These are phyloP conservation scores for Diacronema lutheri DNA, from an alignment of 78 protist genomes.

Conservation along the genomic window DNA sequence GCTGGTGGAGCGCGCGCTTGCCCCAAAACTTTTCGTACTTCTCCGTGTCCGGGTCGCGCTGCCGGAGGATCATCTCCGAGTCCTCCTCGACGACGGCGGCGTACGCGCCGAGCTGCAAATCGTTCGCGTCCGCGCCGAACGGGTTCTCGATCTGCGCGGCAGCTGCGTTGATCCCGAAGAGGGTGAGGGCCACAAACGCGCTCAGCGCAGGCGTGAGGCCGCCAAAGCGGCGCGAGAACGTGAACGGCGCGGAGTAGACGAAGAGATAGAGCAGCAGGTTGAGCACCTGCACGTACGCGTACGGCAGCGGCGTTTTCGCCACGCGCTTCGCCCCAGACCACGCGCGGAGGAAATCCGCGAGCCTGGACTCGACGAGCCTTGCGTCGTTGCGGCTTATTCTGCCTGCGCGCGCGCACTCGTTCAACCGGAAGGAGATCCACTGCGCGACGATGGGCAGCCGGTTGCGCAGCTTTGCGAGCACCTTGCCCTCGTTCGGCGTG, in stretches of 20 bases:
- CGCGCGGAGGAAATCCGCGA: background rate
- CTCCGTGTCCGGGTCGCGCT: too few species aligned
- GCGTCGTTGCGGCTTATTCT: too few species aligned
- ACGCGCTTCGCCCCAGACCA: background rate
- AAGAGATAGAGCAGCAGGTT: background rate
- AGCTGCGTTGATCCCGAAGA: background rate
- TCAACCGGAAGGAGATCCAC: too few species aligned
- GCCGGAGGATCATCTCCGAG: background rate
- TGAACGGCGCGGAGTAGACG: background rate
- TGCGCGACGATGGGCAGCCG: too few species aligned
- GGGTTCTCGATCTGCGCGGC: slow-evolving; percentile 26
- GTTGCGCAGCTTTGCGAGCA: too few species aligned
- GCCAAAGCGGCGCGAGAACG: background rate
- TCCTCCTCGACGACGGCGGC: background rate
- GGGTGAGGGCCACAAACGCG: background rate
- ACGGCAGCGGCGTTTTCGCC: background rate
- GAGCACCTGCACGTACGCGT: slow-evolving; percentile 3
- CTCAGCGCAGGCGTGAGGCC: background rate
- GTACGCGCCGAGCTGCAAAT: background rate
- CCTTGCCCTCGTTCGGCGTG: too few species aligned
- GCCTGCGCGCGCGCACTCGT: too few species aligned
- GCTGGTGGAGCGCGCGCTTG: too few species aligned
- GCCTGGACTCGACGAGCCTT: too few species aligned
- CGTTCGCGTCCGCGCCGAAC: slow-evolving; percentile 22
- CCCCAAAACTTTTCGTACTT: too few species aligned